These are phyloP conservation scores for Rhodotorula mucilaginosa DNA, from an alignment of 1,284 basidiomycete species.

Conservation along the genomic window DNA sequence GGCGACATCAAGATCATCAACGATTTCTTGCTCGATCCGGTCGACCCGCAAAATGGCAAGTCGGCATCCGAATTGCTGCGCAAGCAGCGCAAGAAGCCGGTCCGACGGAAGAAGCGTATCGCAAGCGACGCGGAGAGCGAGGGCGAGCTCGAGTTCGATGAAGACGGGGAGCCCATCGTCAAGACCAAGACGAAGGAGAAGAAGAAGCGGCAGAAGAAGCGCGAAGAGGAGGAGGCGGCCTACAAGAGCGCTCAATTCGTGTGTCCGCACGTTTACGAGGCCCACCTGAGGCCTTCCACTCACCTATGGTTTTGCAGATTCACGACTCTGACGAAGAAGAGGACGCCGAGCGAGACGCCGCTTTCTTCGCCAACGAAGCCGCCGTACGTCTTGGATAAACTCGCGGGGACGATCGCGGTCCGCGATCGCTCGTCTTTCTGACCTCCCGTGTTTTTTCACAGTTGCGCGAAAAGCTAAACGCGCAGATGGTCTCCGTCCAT, in stretches of 20 bases:
- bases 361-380: slow-evolving; percentile 74
- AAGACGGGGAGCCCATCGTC: slow-evolving; percentile 45
- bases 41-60: slow-evolving; percentile 67
- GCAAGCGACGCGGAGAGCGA: slow-evolving; percentile 46
- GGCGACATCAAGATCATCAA: slow-evolving; percentile 67
- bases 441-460: neutral
- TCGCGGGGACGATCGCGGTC: too few species aligned
- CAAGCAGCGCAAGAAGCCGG: slow-evolving; percentile 58
- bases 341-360: slow-evolving; percentile 56
- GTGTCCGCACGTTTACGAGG: slow-evolving; percentile 55
- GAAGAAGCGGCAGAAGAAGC: slow-evolving; percentile 46
- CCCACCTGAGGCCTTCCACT: neutral
- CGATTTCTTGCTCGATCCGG: slow-evolving; percentile 69
- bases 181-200: slow-evolving; percentile 51
- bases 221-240: slow-evolving; percentile 61
- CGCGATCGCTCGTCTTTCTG: too few species aligned
- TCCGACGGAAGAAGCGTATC: slow-evolving; percentile 33
- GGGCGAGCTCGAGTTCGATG: slow-evolving; percentile 41
- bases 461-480: slow-evolving; percentile 29
- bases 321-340: slow-evolving; percentile 78
- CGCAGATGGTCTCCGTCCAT: slow-evolving; percentile 13
- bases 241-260: slow-evolving; percentile 82
- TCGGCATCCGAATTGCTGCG: slow-evolving; percentile 64
- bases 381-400: slow-evolving; percentile 50
- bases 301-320: slow-evolving; percentile 2